Evolutionary conservation across 2,329 filamentous ascomycete genomes (phyloP).

Genomic region (Beauveria sp.): DNA sequence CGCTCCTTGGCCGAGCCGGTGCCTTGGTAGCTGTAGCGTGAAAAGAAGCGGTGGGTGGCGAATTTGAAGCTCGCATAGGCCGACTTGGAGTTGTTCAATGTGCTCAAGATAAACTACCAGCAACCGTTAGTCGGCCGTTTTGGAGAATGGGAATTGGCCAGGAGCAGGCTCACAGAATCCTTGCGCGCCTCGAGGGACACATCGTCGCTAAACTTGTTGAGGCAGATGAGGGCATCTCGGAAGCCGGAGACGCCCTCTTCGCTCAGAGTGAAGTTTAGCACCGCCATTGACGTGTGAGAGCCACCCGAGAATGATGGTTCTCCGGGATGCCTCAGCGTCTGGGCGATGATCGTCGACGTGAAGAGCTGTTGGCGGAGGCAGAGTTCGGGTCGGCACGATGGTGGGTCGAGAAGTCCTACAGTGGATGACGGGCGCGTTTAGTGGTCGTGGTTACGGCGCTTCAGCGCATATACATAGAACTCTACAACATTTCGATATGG

Average conservation of each 20-base stretch:
- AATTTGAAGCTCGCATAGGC: conserved; percentile 69
- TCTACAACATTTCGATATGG: neutral
- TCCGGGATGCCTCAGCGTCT: neutral
- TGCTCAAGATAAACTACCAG: conserved; percentile 60
- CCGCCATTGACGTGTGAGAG: conserved; percentile 37
- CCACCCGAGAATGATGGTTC: no score
- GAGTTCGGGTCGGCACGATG: neutral
- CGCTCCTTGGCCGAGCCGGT: conserved; percentile 42
- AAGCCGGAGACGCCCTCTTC: conserved; percentile 64
- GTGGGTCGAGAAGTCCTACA: neutral
- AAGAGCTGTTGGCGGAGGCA: neutral
- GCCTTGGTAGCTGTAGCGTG: conserved; percentile 60
- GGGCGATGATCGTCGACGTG: neutral
- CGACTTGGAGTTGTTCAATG: conserved; percentile 73
- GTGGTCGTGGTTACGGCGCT: neutral
- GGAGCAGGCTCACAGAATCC: conserved; percentile 46
- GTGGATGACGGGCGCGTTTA: neutral
- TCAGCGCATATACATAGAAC: neutral
- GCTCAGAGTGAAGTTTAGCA: conserved; percentile 66
- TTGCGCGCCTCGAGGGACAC: conserved; percentile 66
- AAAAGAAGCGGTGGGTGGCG: conserved; percentile 61
- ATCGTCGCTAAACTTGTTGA: conserved; percentile 73
- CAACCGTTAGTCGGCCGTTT: neutral
- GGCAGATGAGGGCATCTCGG: conserved; percentile 65
- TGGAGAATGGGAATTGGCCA: neutral